Base-by-base conservation (phyloP, 495 filamentous ascomycete genomes). In the Hypoxylon perforatum region DNA sequence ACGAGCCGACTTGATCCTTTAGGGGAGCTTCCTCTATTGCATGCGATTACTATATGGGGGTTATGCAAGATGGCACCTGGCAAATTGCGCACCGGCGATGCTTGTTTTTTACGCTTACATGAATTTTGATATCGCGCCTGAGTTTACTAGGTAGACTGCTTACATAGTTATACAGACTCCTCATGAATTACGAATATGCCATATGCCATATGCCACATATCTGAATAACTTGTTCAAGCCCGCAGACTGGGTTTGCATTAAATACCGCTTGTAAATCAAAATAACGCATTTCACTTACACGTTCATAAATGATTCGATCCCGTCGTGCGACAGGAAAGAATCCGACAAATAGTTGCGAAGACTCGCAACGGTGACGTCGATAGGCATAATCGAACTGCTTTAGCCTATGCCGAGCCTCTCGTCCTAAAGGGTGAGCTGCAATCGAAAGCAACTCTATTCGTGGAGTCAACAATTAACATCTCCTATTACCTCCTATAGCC, bases 211-310 rank as follows among this genome's bases (percentile, higher is more conserved):
- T 33, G 30, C 30, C 30, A 33, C 22, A 47, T 11, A 25, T 45
- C 57, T 46, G 51, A 61, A 28, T 17, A 45, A 30, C 19, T 52
- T 49, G 44, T 45, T 19, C 18, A 61, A 21, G 39, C 30, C 46
- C 23, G 56, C 38, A 38, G 44, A 51, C 50, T 61, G 51, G 45
- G 12, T 61, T 66, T 15, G 30, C 57, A 44, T 60, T 61, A 57
- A 62, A 57, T 67, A 46, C 28, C 53, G 53, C 53, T 51, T 23
- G 17, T n/a, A 48, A 19, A 56, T 57, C 39, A 52, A 57, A 66
- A 67, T 67, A 23, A 18, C 64, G 61, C 57, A 53, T 62, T 50
- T 33, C 18, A 67, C 57, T 52, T 57, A 50, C 57, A 47, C 42
- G 17, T 47, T 46, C 30, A 17, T 19, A 61, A 39, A 41, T 46